Evolutionary conservation across 1,139 yeast species (phyloP), one percentile per base, ranked within the genome.

Genomic region (Pichia sp.): DNA sequence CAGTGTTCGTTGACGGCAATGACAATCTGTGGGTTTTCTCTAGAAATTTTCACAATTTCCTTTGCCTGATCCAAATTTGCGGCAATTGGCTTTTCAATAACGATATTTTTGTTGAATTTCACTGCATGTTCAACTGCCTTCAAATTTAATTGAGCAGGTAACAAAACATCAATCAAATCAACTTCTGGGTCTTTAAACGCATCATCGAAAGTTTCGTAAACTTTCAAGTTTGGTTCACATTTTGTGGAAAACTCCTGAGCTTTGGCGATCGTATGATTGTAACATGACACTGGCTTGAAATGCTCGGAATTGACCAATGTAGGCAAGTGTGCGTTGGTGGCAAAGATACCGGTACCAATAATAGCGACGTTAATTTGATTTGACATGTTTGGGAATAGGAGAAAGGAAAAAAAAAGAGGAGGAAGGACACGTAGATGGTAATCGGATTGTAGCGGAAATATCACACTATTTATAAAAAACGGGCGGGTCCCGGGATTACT

Each of bases 311-410:
- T 67, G 54, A 78, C 66, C 49, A 84, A 66, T 31, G 85, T 77
- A 38, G 97, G 97, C 53, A 86, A 72, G 61, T 90, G 97, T 44
- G 75, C 72, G 53, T 83, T 86, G 33, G 79, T 77, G 51, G 97
- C 97, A 60, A 88, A 90, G 58, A 90, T 85, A 52, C 96, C 96
- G 2, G 97, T 88, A 49, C 96, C 96, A 46, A 87, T 78, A 45
- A 87, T 68, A 45, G 94, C 96, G 44, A 86, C 74, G 59, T 77
- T 81, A 47, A 79, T 43, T 51, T 51, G 51, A 29, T 43, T 39
- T 16, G 23, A 16, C 23, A 16, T 16, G 23, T 16, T 16, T 16
- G 23, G 23, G 23, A 16, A 16, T 16, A 16, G 23, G 23, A 16
- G 23, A 16, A 16, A 16, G 23, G 23, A 16, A 16, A 16, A 16